phyloP scores from a whole-genome alignment of 2,329 filamentous ascomycete species.

The Akanthomyces lecanii region DNA sequence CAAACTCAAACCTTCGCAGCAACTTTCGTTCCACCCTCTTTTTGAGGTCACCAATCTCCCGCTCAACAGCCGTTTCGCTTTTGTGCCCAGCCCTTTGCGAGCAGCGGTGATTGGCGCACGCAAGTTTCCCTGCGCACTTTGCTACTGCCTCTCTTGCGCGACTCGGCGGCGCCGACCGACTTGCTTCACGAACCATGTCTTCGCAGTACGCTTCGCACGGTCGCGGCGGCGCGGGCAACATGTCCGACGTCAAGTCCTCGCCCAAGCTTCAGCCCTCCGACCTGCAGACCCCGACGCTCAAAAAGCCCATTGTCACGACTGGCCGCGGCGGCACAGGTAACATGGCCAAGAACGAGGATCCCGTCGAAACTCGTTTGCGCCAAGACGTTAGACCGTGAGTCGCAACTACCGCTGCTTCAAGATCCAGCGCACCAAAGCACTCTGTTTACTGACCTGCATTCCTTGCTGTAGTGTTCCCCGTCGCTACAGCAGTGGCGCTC shows the following conservation, averaged over 20 bases:
- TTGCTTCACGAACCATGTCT: slow-evolving; percentile 32
- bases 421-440: neutral
- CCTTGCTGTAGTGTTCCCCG: slow-evolving; percentile 43
- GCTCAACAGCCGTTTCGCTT: neutral
- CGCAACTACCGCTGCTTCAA: slow-evolving; percentile 23
- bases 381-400: slow-evolving; percentile 77
- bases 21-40: neutral
- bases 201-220: slow-evolving; percentile 58
- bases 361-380: slow-evolving; percentile 66
- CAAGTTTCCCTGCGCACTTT: neutral
- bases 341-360: slow-evolving; percentile 72
- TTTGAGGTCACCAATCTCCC: neutral
- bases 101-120: neutral
- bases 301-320: slow-evolving; percentile 79
- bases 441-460: slow-evolving; percentile 17
- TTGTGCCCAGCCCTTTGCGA: neutral
- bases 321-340: slow-evolving; percentile 86
- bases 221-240: slow-evolving; percentile 76
- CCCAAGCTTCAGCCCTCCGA: slow-evolving; percentile 56
- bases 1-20: neutral
- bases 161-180: neutral
- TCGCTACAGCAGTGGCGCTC: slow-evolving; percentile 53
- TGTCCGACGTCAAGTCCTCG: slow-evolving; percentile 47
- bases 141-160: neutral
- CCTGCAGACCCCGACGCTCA: slow-evolving; percentile 78